These are phyloP conservation scores for Yamadazyma mexicana DNA, from an alignment of 1,139 yeast species.

Conservation along the genomic window DNA sequence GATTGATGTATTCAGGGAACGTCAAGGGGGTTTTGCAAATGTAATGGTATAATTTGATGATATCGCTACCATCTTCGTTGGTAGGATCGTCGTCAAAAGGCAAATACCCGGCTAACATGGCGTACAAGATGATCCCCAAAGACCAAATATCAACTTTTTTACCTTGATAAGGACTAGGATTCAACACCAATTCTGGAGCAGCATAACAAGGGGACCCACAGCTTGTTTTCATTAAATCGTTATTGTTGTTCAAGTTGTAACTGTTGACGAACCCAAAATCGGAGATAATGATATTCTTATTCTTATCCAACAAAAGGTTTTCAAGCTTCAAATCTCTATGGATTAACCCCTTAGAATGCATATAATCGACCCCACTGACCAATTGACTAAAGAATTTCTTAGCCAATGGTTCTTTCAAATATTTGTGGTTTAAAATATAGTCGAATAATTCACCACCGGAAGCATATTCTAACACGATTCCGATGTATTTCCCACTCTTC, in stretches of 20 bases:
- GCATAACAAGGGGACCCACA: conserved; percentile 99
- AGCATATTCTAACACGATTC: conserved; percentile 94
- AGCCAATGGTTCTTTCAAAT: conserved; percentile 82
- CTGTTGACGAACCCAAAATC: conserved; percentile 94
- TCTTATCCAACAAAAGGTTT: conserved; percentile 73
- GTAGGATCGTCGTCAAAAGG: conserved; percentile 98
- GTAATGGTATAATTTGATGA: conserved; percentile 85
- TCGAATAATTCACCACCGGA: conserved; percentile 97
- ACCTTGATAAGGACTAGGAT: conserved; percentile 88
- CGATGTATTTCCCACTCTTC: conserved; percentile 92
- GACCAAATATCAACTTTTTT: conserved; percentile 97
- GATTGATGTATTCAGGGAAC: conserved; percentile 91
- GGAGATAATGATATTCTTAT: conserved; percentile 74
- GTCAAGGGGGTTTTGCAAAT: conserved; percentile 90
- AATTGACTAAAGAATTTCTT: conserved; percentile 89
- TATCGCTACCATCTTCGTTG: conserved; percentile 95
- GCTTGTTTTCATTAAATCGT: conserved; percentile 87
- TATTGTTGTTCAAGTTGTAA: conserved; percentile 54
- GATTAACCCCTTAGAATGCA: conserved; percentile 80
- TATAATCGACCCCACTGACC: conserved; percentile 89
- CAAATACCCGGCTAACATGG: conserved; percentile 95
- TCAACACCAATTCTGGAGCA: conserved; percentile 93
- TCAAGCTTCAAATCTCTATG: conserved; percentile 78
- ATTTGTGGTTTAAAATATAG: conserved; percentile 82
- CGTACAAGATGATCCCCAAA: conserved; percentile 90